Evolutionary conservation across 148 eudicot genomes (phyloP).

Genomic region (Fagopyrum homotropicum): DNA sequence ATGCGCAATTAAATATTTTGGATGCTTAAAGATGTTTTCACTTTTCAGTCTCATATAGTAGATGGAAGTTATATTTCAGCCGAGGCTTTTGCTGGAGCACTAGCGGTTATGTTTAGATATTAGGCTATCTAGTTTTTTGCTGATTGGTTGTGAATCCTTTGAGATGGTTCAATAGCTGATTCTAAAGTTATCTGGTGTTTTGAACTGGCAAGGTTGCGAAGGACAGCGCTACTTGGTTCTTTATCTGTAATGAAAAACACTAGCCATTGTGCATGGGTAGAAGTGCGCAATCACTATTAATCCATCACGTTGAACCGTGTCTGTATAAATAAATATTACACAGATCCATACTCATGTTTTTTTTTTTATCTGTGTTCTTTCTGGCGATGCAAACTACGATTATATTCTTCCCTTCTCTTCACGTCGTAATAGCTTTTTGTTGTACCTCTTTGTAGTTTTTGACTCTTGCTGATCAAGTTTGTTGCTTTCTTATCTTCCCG

Average conservation of each 20-base stretch:
- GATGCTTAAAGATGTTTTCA: background rate
- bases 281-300: background rate
- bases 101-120: background rate
- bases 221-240: background rate
- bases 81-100: background rate
- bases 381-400: background rate
- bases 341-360: background rate
- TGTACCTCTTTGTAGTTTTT: background rate
- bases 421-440: background rate
- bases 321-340: background rate
- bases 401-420: too few relatives aligned
- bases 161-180: background rate
- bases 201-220: background rate
- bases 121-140: background rate
- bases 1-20: background rate
- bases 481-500: background rate
- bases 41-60: background rate
- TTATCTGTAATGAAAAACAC: background rate
- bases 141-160: background rate
- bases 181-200: background rate
- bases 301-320: background rate
- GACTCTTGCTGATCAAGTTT: background rate
- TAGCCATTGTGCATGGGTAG: background rate
- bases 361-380: background rate
- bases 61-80: background rate